Evolutionary conservation across 345 rosid genomes (phyloP).

Genomic region (Viola odorata): DNA sequence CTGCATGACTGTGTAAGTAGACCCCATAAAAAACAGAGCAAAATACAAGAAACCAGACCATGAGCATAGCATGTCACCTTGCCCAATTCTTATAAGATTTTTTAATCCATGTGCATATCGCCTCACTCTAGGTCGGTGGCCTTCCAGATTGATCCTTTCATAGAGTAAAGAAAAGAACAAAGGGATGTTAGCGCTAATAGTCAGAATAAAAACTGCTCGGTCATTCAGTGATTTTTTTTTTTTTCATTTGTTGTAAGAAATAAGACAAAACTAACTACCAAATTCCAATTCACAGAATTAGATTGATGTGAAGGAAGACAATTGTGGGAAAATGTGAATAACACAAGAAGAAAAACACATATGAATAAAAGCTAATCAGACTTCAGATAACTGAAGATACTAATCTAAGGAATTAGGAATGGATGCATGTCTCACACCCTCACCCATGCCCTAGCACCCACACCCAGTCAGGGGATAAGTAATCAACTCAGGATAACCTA

Average conservation of each 20-base stretch:
- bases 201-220: slow-evolving; percentile 1
- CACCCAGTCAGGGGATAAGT: not conserved
- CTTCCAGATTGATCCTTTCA: slow-evolving; percentile 71
- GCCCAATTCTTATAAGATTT: slow-evolving; percentile 82
- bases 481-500: no score
- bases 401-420: no score
- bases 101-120: slow-evolving; percentile 74
- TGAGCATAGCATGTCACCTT: slow-evolving; percentile 48
- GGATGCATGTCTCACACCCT: no score
- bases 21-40: not conserved
- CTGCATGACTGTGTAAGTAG: not conserved
- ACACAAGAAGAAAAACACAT: slow-evolving; percentile 1
- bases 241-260: no score
- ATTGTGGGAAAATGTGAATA: not conserved
- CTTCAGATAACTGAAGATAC: no score
- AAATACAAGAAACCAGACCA: slow-evolving; percentile 2
- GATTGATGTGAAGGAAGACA: not conserved
- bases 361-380: not conserved
- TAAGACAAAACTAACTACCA: not conserved
- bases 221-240: not conserved
- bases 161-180: slow-evolving; percentile 19
- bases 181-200: not conserved
- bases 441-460: not conserved
- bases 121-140: slow-evolving; percentile 86
- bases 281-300: not conserved